Evolutionary conservation across 805 yeast genomes (phyloP).

Genomic region (Candida adriatica): DNA sequence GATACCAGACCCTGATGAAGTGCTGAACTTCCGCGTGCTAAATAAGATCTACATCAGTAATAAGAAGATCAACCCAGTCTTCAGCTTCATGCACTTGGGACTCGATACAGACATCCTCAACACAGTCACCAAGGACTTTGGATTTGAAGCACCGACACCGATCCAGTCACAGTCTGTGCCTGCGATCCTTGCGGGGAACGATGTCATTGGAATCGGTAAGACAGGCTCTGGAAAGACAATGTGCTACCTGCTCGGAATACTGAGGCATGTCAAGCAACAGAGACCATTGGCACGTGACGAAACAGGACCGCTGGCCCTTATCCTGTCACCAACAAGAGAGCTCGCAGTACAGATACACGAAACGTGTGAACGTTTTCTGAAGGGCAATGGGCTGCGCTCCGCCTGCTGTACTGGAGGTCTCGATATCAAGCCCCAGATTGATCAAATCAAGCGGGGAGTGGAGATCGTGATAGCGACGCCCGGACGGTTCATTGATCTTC

Average conservation of each 20-base stretch:
- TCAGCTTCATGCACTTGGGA: conserved; percentile 78
- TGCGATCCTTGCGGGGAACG: conserved; percentile 82
- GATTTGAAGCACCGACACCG: conserved; percentile 66
- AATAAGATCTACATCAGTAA: conserved; percentile 35
- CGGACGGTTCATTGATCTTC: conserved; percentile 83
- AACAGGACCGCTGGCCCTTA: conserved; percentile 71
- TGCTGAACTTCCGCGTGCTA: conserved; percentile 54
- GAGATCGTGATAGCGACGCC: conserved; percentile 91
- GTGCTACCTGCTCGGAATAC: conserved; percentile 76
- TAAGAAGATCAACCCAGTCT: conserved; percentile 44
- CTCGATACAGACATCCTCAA: conserved; percentile 53
- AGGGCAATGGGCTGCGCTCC: conserved; percentile 41
- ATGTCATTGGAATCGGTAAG: conserved; percentile 89
- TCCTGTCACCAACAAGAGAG: conserved; percentile 90
- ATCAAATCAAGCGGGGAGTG: conserved; percentile 68
- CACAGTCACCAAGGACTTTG: conserved; percentile 41
- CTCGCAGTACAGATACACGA: conserved; percentile 76
- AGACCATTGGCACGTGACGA: conserved; percentile 38
- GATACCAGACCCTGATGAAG: conserved; percentile 45
- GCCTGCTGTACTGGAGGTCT: conserved; percentile 92
- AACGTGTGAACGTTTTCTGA: conserved; percentile 55
- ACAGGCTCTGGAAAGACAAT: conserved; percentile 97
- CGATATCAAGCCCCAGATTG: conserved; percentile 73
- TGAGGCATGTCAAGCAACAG: conserved; percentile 79
- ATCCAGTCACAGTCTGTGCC: conserved; percentile 92